Conservation (phyloP, 2,329 filamentous ascomycete genomes). For the Fusarium sp. region DNA sequence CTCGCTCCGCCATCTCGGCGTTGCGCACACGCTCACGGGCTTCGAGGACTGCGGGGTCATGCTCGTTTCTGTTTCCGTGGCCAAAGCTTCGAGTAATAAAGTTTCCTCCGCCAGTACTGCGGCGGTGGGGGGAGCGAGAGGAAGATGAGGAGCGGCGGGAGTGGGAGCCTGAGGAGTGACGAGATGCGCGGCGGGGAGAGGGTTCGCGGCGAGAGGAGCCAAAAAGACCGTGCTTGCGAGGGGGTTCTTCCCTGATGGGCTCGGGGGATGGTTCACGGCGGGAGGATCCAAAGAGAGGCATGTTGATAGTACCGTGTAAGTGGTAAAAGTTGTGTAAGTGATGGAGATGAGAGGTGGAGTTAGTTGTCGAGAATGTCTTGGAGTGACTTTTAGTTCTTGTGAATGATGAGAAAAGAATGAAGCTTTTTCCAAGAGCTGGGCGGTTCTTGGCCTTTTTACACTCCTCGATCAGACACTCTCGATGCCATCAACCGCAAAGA, state of each 20-base stretch:
- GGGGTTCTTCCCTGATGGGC: constrained; percentile 44
- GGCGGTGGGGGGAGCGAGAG: constrained; percentile 29
- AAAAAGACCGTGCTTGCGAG: constrained; percentile 54
- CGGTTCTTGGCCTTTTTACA: constrained; percentile 35
- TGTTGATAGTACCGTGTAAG: constrained; percentile 25
- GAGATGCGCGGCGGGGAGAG: constrained; percentile 35
- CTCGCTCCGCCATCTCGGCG: constrained; percentile 73
- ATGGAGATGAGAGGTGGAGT: background rate
- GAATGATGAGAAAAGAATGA: constrained; percentile 19
- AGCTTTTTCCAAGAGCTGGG: constrained; percentile 20
- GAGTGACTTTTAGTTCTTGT: background rate
- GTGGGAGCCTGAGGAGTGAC: constrained; percentile 22
- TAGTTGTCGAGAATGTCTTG: background rate
- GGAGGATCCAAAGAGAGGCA: constrained; percentile 48
- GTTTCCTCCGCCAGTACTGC: constrained; percentile 36
- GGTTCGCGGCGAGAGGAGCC: constrained; percentile 43
- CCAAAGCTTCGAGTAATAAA: constrained; percentile 59
- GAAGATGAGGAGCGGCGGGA: constrained; percentile 19
- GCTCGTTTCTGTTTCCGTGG: constrained; percentile 55
- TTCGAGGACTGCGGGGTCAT: constrained; percentile 72
- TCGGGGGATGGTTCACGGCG: constrained; percentile 48
- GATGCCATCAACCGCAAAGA: constrained; percentile 7
- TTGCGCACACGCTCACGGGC: constrained; percentile 71
- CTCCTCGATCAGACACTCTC: background rate
- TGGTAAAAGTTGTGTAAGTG: background rate